These are phyloP conservation scores for Rhizoclosmatium globosum DNA, from an alignment of 192 early-diverging fungal species.

Conservation along the genomic window DNA sequence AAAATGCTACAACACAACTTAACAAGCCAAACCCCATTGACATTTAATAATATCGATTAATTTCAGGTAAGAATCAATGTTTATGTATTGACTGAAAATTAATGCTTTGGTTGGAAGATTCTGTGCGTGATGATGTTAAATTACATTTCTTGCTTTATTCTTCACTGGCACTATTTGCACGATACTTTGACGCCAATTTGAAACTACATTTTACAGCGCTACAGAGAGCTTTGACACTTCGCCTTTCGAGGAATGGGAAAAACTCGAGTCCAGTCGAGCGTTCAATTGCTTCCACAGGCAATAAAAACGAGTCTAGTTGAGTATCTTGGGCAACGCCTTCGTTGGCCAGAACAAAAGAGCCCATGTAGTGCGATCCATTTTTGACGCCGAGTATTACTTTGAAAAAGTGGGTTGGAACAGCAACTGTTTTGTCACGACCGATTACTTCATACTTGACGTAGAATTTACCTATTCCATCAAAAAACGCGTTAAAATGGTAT, in stretches of 20 bases:
- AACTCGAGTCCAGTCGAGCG: slow-evolving; percentile 53
- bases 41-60: too few relatives aligned
- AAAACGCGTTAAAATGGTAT: too few relatives aligned
- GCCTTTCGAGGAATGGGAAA: slow-evolving; percentile 38
- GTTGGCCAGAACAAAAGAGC: slow-evolving; percentile 89
- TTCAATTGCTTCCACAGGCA: slow-evolving; percentile 46
- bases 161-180: too few relatives aligned
- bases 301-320: slow-evolving; percentile 69
- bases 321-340: slow-evolving; percentile 67
- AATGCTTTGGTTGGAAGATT: too few relatives aligned
- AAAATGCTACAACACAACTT: too few relatives aligned
- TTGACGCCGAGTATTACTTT: slow-evolving; percentile 84
- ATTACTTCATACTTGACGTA: slow-evolving; percentile 90
- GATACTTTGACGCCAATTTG: slow-evolving; percentile 14
- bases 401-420: slow-evolving; percentile 94
- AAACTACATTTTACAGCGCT: slow-evolving; percentile 6
- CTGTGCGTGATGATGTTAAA: too few relatives aligned
- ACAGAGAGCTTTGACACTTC: slow-evolving; percentile 1
- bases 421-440: slow-evolving; percentile 83
- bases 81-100: too few relatives aligned
- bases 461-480: slow-evolving; percentile 31
- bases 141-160: too few relatives aligned
- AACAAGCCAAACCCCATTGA: too few relatives aligned
- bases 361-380: slow-evolving; percentile 56
- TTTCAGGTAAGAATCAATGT: too few relatives aligned